Evolutionary conservation across 805 yeast species (phyloP).

Genomic region (Suhomyces canberraensis): DNA sequence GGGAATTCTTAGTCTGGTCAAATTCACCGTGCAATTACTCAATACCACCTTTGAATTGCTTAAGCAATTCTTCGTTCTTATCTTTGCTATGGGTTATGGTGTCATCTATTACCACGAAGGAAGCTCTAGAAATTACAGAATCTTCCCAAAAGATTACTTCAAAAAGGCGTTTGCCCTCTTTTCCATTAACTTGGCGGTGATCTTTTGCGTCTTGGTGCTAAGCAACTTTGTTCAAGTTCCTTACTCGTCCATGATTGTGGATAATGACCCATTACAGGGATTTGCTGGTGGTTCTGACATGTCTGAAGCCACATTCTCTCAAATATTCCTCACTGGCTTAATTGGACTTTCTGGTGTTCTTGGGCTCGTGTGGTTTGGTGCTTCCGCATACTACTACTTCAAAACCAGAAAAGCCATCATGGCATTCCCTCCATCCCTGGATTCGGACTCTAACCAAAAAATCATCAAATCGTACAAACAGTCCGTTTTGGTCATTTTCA

Average conservation of each 20-base stretch:
- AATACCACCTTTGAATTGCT: conserved; percentile 2
- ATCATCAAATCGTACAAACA: conserved; percentile 21
- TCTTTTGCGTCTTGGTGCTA: neutral
- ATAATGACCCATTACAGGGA: neutral
- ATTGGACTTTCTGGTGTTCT: neutral
- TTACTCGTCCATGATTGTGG: neutral
- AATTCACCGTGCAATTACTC: conserved; percentile 3
- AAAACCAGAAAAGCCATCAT: conserved; percentile 25
- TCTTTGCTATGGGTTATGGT: conserved; percentile 36
- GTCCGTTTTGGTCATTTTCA: conserved; percentile 25
- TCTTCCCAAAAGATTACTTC: conserved; percentile 15
- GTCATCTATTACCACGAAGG: conserved; percentile 26
- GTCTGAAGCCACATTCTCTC: no score
- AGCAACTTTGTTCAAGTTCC: neutral
- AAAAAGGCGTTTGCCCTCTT: conserved; percentile 9
- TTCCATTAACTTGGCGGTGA: neutral
- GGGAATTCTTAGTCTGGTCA: neutral
- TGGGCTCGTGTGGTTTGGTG: conserved; percentile 11
- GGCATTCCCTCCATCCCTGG: conserved; percentile 26
- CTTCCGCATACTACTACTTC: conserved; percentile 19
- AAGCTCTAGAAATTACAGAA: conserved; percentile 20
- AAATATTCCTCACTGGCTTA: neutral
- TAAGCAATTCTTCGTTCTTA: conserved; percentile 15
- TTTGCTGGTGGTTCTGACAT: neutral
- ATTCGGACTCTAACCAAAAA: conserved; percentile 14